Evolutionary conservation across 1,139 yeast species (phyloP).

Genomic region (Scheffersomyces illinoinensis): DNA sequence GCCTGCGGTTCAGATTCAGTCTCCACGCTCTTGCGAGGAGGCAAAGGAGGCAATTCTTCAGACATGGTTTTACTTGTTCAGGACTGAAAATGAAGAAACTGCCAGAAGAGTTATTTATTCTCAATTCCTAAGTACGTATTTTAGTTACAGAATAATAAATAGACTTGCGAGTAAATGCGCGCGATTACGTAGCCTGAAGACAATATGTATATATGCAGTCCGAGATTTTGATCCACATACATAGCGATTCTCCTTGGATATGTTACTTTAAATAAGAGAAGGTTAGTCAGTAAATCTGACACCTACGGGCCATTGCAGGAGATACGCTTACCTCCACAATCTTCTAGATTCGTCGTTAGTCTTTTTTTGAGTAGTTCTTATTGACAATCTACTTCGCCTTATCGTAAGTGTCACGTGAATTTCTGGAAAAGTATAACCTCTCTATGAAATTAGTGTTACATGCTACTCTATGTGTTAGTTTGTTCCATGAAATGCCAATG

Average conservation of each 20-base stretch:
- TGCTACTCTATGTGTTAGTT: background rate
- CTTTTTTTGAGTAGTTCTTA: no score
- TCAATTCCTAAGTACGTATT: background rate
- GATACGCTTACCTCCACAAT: no score
- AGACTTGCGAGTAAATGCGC: background rate
- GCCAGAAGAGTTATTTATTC: no score
- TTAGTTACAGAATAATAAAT: background rate
- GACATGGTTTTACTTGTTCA: background rate
- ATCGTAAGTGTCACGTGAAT: background rate
- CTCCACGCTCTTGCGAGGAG: background rate
- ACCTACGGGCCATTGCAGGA: no score
- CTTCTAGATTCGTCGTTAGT: no score
- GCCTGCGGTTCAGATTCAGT: background rate
- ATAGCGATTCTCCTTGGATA: no score
- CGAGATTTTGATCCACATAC: no score
- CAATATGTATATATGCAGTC: no score
- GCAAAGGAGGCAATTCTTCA: background rate
- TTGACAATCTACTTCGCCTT: no score
- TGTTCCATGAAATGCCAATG: background rate
- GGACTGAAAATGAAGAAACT: background rate
- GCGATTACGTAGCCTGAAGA: background rate
- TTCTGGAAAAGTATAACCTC: background rate
- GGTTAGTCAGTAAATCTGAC: no score
- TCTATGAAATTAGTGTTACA: background rate
- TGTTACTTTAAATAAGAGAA: no score